phyloP scores from a whole-genome alignment of 1,139 yeast species.

The Saccharomyces uvarum region DNA sequence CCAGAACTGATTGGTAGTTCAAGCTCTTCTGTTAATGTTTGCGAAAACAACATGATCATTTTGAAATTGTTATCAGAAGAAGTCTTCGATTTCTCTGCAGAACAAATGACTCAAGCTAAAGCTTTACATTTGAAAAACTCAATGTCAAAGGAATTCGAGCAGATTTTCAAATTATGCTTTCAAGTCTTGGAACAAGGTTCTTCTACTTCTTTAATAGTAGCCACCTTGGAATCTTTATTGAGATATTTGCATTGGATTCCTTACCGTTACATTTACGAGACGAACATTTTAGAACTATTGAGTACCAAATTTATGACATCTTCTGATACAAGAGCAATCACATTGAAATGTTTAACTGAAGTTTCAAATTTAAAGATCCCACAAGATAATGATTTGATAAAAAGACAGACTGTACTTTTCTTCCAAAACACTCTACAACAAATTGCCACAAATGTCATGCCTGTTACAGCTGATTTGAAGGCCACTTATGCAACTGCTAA shows the following conservation, averaged over 20 bases:
- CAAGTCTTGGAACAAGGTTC: conserved; percentile 86
- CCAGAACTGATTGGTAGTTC: conserved; percentile 88
- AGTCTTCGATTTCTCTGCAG: conserved; percentile 88
- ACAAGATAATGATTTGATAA: conserved; percentile 47
- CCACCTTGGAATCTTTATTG: conserved; percentile 76
- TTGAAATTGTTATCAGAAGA: conserved; percentile 86
- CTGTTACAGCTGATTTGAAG: conserved; percentile 66
- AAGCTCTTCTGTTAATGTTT: conserved; percentile 79
- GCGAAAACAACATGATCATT: conserved; percentile 95
- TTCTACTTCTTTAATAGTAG: conserved; percentile 71
- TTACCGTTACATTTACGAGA: conserved; percentile 77
- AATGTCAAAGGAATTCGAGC: conserved; percentile 86
- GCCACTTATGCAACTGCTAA: conserved; percentile 67
- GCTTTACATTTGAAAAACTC: conserved; percentile 73
- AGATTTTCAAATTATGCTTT: conserved; percentile 84
- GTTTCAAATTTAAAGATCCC: conserved; percentile 60
- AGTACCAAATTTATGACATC: conserved; percentile 72
- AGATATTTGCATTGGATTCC: conserved; percentile 96
- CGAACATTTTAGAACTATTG: conserved; percentile 65
- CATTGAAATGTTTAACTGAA: conserved; percentile 90
- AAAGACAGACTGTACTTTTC: conserved; percentile 52
- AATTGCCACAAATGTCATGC: conserved; percentile 57
- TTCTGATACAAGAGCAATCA: conserved; percentile 70
- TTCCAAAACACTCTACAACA: conserved; percentile 71
- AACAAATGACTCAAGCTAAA: conserved; percentile 94